These are phyloP conservation scores for Calamus simplicifolius DNA, from an alignment of 176 grass and related monocot genomes.

Conservation along the genomic window DNA sequence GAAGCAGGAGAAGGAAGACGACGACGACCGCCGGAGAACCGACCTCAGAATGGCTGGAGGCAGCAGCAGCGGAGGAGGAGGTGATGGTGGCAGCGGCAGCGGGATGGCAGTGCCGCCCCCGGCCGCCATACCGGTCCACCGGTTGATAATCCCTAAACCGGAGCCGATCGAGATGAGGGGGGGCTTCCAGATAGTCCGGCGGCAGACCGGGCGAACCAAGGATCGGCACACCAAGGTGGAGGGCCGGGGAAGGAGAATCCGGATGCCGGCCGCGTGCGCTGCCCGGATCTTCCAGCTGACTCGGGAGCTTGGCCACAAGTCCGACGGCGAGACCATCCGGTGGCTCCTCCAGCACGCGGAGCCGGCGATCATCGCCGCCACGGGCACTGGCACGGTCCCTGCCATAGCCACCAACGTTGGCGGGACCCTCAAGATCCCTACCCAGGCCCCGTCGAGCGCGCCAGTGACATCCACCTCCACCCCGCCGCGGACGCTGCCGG, in stretches of 20 bases:
- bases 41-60: no score
- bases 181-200: background rate
- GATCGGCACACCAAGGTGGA: slow-evolving; percentile 16
- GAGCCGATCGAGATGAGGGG: slow-evolving; percentile 8
- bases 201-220: slow-evolving; percentile 2
- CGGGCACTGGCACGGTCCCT: slow-evolving; percentile 1
- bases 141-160: background rate
- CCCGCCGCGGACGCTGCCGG: background rate
- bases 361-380: slow-evolving; percentile 7
- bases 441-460: no score
- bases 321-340: slow-evolving; percentile 4
- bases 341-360: slow-evolving; percentile 12
- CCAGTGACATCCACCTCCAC: no score
- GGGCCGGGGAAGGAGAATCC: slow-evolving; percentile 3
- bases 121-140: background rate
- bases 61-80: no score
- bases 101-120: no score
- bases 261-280: slow-evolving; percentile 13
- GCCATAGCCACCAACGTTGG: slow-evolving; percentile 4
- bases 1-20: no score
- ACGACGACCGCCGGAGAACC: no score
- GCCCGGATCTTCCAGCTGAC: slow-evolving; percentile 11
- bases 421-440: background rate
- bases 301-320: slow-evolving; percentile 5
- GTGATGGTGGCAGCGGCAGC: no score